These are phyloP conservation scores for Digitaria exilis DNA, from an alignment of 202 grass and related monocot genomes.

Conservation along the genomic window DNA sequence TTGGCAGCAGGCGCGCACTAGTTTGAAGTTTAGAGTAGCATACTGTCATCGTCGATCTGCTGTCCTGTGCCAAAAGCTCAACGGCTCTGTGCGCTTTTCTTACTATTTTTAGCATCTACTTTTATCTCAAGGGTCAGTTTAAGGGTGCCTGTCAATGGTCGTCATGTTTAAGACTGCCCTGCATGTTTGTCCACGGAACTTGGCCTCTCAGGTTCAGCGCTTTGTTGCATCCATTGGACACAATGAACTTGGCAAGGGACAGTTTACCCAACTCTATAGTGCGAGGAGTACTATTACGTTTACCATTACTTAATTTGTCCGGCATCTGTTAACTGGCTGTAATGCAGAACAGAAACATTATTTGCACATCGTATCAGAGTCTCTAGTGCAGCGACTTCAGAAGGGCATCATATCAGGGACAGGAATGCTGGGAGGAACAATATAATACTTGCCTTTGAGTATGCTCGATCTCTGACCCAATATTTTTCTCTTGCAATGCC, in stretches of 20 bases:
- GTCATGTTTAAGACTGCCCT: not conserved
- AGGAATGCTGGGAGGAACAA: no score
- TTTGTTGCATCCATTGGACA: not conserved
- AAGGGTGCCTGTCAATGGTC: not conserved
- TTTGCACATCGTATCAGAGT: no score
- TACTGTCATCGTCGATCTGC: slow-evolving; percentile 8
- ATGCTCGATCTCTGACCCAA: no score
- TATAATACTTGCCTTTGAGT: no score
- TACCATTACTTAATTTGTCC: no score
- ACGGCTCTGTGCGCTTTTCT: not conserved
- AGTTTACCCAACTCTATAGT: not conserved
- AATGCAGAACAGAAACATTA: no score
- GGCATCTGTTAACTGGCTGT: no score
- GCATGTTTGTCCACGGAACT: not conserved
- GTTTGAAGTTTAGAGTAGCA: not conserved
- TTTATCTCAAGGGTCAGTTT: not conserved
- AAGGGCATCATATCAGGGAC: no score
- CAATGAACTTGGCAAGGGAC: not conserved
- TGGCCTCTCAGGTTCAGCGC: not conserved
- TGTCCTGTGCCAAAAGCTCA: not conserved
- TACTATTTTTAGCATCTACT: not conserved
- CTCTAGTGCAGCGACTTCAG: no score
- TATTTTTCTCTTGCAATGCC: no score
- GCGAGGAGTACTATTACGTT: not conserved
- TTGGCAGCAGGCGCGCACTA: not conserved